These are phyloP conservation scores for Tetrahymena elliotti DNA, from an alignment of 73 alveolate species.

Conservation along the genomic window DNA sequence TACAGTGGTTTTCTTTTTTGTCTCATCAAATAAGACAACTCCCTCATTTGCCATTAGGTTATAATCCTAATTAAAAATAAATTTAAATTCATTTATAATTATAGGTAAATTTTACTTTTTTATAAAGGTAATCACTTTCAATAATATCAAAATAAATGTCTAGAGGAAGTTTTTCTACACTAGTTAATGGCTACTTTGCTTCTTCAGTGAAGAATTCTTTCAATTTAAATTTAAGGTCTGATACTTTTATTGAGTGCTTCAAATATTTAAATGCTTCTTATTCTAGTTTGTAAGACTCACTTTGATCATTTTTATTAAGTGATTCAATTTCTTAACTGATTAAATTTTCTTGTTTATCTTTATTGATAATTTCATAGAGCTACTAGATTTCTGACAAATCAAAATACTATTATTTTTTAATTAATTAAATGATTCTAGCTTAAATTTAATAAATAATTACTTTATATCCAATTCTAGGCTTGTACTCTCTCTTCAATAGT, in stretches of 20 bases:
- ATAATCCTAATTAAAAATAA: not conserved
- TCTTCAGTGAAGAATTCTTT: constrained; percentile 12
- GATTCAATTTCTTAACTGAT: not conserved
- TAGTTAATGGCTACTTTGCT: not conserved
- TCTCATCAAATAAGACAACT: constrained; percentile 21
- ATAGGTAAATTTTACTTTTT: not conserved
- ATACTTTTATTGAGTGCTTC: constrained; percentile 13
- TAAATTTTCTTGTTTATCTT: not conserved
- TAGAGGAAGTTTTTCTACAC: constrained; percentile 5
- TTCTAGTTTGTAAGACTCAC: constrained; percentile 16
- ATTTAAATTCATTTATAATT: not conserved
- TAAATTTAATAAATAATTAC: not conserved
- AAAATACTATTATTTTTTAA: not conserved
- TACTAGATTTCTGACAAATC: not conserved
- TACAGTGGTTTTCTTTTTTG: constrained; percentile 14
- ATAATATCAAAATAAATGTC: constrained; percentile 21
- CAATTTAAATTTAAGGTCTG: constrained; percentile 6
- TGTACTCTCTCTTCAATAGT: constrained; percentile 9
- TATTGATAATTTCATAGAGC: not conserved
- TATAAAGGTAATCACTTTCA: constrained; percentile 21
- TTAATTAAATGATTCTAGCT: not conserved
- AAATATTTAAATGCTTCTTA: constrained; percentile 12
- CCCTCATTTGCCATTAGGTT: not conserved
- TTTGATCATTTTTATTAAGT: not conserved
- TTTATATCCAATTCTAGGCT: constrained; percentile 21